These are phyloP conservation scores for Pontederia paniculata DNA, from an alignment of 176 grass and related monocot species.

Conservation along the genomic window DNA sequence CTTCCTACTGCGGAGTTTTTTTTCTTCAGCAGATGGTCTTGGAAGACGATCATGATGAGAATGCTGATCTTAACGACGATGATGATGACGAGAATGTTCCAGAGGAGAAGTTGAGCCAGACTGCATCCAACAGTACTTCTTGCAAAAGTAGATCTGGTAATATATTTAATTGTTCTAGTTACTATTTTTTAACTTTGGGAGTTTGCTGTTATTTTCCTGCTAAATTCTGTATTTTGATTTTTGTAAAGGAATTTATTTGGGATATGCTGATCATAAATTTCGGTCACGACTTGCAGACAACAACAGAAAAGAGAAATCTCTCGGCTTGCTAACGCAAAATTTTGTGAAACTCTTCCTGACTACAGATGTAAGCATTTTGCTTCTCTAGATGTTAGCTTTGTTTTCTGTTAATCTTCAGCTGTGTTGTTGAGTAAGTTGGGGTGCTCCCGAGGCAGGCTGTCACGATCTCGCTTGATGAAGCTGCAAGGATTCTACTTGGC, in stretches of 20 bases:
- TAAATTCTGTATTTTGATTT: too few species aligned
- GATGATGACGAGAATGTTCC: conserved; percentile 36
- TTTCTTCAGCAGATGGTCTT: conserved; percentile 24
- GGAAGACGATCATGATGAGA: conserved; percentile 56
- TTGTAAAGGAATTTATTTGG: neutral
- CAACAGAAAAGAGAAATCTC: conserved; percentile 78
- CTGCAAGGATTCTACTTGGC: conserved; percentile 61
- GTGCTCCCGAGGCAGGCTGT: conserved; percentile 29
- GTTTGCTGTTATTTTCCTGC: neutral
- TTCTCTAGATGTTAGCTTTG: neutral
- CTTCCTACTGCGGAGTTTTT: neutral
- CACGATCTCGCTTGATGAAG: conserved; percentile 62
- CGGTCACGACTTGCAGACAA: neutral
- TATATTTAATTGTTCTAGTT: neutral
- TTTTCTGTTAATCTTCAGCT: neutral
- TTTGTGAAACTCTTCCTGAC: conserved; percentile 91
- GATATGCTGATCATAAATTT: conserved; percentile 3
- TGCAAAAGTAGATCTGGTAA: conserved; percentile 55
- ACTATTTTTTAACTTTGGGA: neutral
- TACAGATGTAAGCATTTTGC: conserved; percentile 38
- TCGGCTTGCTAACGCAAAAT: conserved; percentile 79
- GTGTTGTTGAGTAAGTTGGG: neutral
- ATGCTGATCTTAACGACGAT: conserved; percentile 32
- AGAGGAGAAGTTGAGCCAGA: conserved; percentile 14
- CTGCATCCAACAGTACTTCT: conserved; percentile 9